Conservation (phyloP, 768 basidiomycete genomes). For the Boletus sensibilis region DNA sequence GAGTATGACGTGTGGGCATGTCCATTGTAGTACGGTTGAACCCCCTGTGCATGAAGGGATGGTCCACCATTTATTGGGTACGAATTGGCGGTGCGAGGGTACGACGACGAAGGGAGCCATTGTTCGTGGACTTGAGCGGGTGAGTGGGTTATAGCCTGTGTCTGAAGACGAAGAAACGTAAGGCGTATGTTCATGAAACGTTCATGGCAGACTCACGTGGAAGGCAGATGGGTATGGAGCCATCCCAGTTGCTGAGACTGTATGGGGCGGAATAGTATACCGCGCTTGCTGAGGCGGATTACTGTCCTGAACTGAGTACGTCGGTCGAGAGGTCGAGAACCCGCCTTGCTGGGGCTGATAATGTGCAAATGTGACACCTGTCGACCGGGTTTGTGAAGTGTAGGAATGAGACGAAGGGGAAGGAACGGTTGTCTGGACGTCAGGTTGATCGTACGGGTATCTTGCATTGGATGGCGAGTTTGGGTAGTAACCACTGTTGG, state of each 20-base stretch:
- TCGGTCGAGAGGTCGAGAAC: constrained; percentile 35
- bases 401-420: constrained; percentile 17
- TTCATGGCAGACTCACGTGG: constrained; percentile 17
- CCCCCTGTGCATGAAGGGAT: constrained; percentile 19
- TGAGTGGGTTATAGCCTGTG: constrained; percentile 15
- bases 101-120: constrained; percentile 23
- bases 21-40: constrained; percentile 28
- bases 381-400: constrained; percentile 19
- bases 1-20: constrained; percentile 27
- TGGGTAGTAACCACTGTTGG: constrained; percentile 16
- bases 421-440: constrained; percentile 14
- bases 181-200: not conserved
- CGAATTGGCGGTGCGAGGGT: constrained; percentile 24
- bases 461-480: constrained; percentile 15
- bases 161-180: not conserved
- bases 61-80: constrained; percentile 20
- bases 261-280: constrained; percentile 19
- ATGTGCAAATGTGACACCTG: constrained; percentile 36
- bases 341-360: constrained; percentile 39
- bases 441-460: constrained; percentile 26
- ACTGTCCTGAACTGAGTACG: constrained; percentile 25
- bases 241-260: constrained; percentile 12
- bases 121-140: constrained; percentile 23
- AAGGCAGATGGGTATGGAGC: constrained; percentile 26
- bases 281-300: constrained; percentile 17